Evolutionary conservation across 1,284 basidiomycete genomes (phyloP), one percentile per base, ranked within the genome.

Genomic region (Pseudozyma thailandica): DNA sequence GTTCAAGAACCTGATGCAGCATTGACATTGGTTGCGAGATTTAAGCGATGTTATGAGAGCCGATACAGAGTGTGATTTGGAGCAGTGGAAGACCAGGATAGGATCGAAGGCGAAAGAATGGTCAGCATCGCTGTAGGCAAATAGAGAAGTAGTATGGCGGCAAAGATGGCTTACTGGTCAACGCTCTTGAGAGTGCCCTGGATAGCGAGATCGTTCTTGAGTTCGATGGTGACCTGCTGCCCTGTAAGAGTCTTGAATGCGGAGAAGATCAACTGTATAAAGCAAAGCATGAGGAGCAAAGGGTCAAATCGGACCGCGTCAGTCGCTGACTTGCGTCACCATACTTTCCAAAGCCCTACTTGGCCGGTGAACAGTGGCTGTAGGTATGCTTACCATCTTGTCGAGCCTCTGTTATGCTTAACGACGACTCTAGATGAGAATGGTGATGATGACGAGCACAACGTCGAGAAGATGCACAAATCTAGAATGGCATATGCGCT

Each of bases 241-340:
- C 96, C 94, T 4, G 95, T 98, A 49, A 99, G 89, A 15, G 95
- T 98, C 86, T 98, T 98, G 90, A 99, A 98, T 42, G 98, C 94
- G 46, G 93, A 94, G 85, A 95, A 95, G 78, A 95, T 95, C 77
- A 95, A 89, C 93, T 94, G 81, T 12, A 37, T 3, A 21, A 13
- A 15, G 41, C 20, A 1, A 39, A 18, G 41, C 16, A 44, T 9
- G 10, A 37, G 37, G n/a, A 35, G n/a, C 16, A 9, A 26, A 7
- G 18, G 8, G 31, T 21, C 3, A 18, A 10, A 7, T n/a, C 10
- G 13, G 8, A 8, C 9, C 21, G 37, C 26, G 43, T 50, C 47
- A 59, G 42, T 47, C 33, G 23, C 15, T 27, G 10, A 4, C n/a
- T 23, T 23, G 9, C 39, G 39, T 23, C 9, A 10, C 6, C 8